Conservation (phyloP, 805 yeast genomes). For the Maudiozyma pseudohumilis region DNA sequence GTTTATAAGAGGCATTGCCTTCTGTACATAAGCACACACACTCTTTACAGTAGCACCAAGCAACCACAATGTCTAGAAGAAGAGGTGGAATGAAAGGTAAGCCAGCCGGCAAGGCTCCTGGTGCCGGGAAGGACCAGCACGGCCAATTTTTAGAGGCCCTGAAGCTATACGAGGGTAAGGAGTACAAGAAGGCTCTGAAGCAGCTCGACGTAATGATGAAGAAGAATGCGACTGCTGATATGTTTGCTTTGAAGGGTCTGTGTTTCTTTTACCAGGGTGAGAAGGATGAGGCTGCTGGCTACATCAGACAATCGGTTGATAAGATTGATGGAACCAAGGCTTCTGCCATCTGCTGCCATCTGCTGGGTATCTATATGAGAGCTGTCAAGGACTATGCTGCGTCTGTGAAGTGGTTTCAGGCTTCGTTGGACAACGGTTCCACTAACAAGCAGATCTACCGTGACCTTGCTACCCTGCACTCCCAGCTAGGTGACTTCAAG, state of each 20-base stretch:
- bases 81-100: slow-evolving; percentile 13
- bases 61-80: slow-evolving; percentile 16
- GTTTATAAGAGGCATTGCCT: too few relatives aligned
- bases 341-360: slow-evolving; percentile 71
- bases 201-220: slow-evolving; percentile 65
- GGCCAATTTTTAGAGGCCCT: slow-evolving; percentile 71
- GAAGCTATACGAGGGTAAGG: slow-evolving; percentile 71
- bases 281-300: slow-evolving; percentile 51
- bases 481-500: slow-evolving; percentile 69
- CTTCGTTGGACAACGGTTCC: slow-evolving; percentile 69
- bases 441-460: slow-evolving; percentile 69
- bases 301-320: slow-evolving; percentile 50
- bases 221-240: slow-evolving; percentile 66
- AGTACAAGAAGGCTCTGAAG: slow-evolving; percentile 78
- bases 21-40: too few relatives aligned
- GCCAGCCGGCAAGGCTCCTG: slow-evolving; percentile 7
- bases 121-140: slow-evolving; percentile 47
- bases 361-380: slow-evolving; percentile 76
- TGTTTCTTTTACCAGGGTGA: slow-evolving; percentile 48
- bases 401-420: slow-evolving; percentile 69
- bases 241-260: slow-evolving; percentile 78
- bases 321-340: slow-evolving; percentile 38
- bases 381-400: slow-evolving; percentile 57
- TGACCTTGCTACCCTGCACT: slow-evolving; percentile 70
- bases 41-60: too few relatives aligned